Evolutionary conservation across 2,329 filamentous ascomycete genomes (phyloP), one percentile per base, ranked within the genome.

Genomic region (Cladosporium cucumerinum): DNA sequence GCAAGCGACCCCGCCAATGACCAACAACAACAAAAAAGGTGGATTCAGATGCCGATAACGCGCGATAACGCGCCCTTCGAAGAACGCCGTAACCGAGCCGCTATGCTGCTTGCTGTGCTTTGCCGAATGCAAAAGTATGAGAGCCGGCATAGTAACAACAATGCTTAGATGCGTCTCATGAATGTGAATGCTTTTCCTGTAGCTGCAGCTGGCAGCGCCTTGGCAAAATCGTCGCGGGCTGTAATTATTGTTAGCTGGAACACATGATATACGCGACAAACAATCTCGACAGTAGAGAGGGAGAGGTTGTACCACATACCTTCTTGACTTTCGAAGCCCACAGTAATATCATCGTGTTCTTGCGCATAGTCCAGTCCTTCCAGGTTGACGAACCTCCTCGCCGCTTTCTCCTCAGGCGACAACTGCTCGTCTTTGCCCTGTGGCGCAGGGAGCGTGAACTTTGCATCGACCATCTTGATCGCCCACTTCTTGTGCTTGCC

Each of bases 301-400:
- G n/a, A n/a, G n/a, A n/a, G n/a, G n/a, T n/a, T n/a, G n/a, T n/a
- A n/a, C n/a, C n/a, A n/a, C n/a, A 64, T 66, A 77, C 75, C 75
- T 68, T 74, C 81, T 75, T 92, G 89, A 54, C 84, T 88, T 69
- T 96, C 92, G 81, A 97, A 97, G 66, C 89, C 78, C 72, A 97
- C 88, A 12, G 89, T 86, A 70, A 97, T 92, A 79, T 97, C 93
- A 76, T 97, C 93, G 78, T 97, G 92, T 79, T 97, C 93, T 59
- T 91, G 91, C 0, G 93, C 91, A 76, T 96, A 91, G 72, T 97
- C 93, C 21, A 93, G 89, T 76, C 93, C 86, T 77, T 97, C 93
- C 65, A 97, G 79, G 75, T 91, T 95, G 46, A 96, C 84, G 79
- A 94, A 97, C 28, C 87, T 85, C 74, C 87, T 86, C 67, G 89